Evolutionary conservation across 2,329 filamentous ascomycete genomes (phyloP).

Genomic region (Beauveria bassiana): DNA sequence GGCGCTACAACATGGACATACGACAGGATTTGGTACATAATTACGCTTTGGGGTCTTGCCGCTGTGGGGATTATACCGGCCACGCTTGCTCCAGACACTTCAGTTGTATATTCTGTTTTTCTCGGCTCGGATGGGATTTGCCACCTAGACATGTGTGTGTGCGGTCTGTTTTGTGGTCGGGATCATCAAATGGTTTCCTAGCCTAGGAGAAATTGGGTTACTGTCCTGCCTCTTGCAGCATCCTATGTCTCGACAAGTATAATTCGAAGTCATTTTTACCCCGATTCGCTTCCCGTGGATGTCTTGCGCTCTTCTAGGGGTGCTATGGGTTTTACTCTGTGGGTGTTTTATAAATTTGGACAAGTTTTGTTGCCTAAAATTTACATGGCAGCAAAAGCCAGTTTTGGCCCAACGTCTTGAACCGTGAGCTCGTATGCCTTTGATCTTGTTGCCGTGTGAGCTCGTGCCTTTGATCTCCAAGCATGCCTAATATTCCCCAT

Average conservation of each 20-base stretch:
- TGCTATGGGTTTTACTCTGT: not conserved
- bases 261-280: constrained; percentile 9
- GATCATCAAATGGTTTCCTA: constrained; percentile 6
- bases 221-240: constrained; percentile 9
- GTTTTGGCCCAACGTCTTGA: constrained; percentile 1
- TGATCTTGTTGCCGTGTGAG: no score
- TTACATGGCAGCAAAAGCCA: constrained; percentile 6
- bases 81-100: not conserved
- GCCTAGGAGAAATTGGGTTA: constrained; percentile 8
- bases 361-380: not conserved
- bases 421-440: not conserved
- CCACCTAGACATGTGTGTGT: constrained; percentile 2
- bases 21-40: constrained; percentile 17
- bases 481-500: no score
- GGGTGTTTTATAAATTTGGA: constrained; percentile 4
- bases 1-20: constrained; percentile 29
- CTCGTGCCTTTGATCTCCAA: no score
- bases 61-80: constrained; percentile 2
- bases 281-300: constrained; percentile 1
- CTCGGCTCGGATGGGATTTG: constrained; percentile 4
- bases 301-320: constrained; percentile 1
- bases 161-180: constrained; percentile 9
- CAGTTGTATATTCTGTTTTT: constrained; percentile 13
- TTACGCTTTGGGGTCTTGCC: constrained; percentile 17
- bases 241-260: constrained; percentile 8